Evolutionary conservation across 805 yeast species (phyloP), one percentile per base, ranked within the genome.

Genomic region (Kodamaea leandrae): DNA sequence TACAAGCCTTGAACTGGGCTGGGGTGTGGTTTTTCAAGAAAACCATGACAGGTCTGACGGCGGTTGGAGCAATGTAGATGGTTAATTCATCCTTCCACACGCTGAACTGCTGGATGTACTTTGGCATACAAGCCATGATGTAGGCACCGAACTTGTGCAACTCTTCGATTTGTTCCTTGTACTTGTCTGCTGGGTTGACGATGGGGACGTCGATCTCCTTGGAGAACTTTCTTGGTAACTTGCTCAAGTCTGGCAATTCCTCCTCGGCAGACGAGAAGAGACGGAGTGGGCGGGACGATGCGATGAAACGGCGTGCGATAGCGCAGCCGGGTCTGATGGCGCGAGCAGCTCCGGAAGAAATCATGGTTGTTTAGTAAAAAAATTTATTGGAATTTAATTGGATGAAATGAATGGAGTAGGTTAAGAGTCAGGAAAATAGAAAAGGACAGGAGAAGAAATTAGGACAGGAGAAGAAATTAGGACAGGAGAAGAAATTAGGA

Each of bases 11-110:
- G 69, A 78, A 87, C 66, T 87, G 95, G 12, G 88, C 73, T 2
- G 95, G 73, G 16, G 91, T 81, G 64, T 87, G 95, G 62, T 85
- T 78, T 53, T 77, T 78, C 63, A 87, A 71, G 57, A 84, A 87
- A 16, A 76, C 64, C 60, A 82, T 64, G 44, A 80, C 80, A n/a
- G 88, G 93, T 49, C 79, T 71, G 41, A 87, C 61, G 5, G 88
- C 90, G 17, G 76, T 65, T 33, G 96, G 96, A 2, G 88, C 84
- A 45, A 83, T 78, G 61, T 80, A 82, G 38, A 87, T 63, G 32
- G 83, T 77, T 60, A 87, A 76, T 66, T 87, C 96, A 59, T 87
- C 95, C 64, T 87, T 87, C 96, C 95, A 87, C 36, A 87, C 96
- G 4, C 86, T 72, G 54, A 86, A 87, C 61, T 83, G 83, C 67